A percentile compares a stretch with the other conserved stretches of the same genome.
Conservation (phyloP, 1,284 basidiomycete genomes). For the Pterula multifida region DNA sequence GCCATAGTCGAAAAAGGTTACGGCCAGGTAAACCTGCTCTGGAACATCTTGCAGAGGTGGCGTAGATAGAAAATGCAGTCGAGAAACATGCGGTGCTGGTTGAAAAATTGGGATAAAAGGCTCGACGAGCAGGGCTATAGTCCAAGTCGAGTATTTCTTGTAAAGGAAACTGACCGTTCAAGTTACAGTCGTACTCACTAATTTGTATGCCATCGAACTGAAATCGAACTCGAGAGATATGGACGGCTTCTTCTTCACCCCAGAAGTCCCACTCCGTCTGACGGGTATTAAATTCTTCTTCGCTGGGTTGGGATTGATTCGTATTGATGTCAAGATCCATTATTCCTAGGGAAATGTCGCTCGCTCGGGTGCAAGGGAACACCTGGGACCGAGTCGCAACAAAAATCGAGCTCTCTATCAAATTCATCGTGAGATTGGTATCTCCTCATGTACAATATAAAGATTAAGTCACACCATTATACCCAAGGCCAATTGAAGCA, state of each 20-base stretch:
- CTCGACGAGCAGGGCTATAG: slow-evolving; percentile 2
- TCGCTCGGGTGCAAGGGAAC: slow-evolving; percentile 21
- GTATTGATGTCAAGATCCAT: slow-evolving; percentile 34
- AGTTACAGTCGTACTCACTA: slow-evolving; percentile 29
- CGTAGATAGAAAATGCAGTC: slow-evolving; percentile 5
- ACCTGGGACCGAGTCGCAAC: slow-evolving; percentile 51
- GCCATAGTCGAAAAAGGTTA: slow-evolving; percentile 43
- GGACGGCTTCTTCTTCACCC: slow-evolving; percentile 49
- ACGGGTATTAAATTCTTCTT: slow-evolving; percentile 16
- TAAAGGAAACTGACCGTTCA: background rate
- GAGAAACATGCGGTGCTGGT: slow-evolving; percentile 7
- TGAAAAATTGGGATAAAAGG: slow-evolving; percentile 12
- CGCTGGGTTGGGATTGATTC: slow-evolving; percentile 20
- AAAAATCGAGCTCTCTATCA: slow-evolving; percentile 43
- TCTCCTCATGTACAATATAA: too few species aligned
- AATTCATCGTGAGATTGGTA: slow-evolving; percentile 3
- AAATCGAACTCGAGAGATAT: slow-evolving; percentile 48
- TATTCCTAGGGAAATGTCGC: slow-evolving; percentile 21
- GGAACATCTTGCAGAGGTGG: slow-evolving; percentile 11
- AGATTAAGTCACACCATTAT: slow-evolving; percentile 54
- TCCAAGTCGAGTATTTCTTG: background rate
- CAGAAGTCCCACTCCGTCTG: slow-evolving; percentile 42
- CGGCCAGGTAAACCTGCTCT: slow-evolving; percentile 33
- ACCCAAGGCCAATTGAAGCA: slow-evolving; percentile 53
- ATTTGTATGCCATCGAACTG: slow-evolving; percentile 30